Conservation (phyloP, 2,329 filamentous ascomycete genomes). For the Bretziella fagacearum region DNA sequence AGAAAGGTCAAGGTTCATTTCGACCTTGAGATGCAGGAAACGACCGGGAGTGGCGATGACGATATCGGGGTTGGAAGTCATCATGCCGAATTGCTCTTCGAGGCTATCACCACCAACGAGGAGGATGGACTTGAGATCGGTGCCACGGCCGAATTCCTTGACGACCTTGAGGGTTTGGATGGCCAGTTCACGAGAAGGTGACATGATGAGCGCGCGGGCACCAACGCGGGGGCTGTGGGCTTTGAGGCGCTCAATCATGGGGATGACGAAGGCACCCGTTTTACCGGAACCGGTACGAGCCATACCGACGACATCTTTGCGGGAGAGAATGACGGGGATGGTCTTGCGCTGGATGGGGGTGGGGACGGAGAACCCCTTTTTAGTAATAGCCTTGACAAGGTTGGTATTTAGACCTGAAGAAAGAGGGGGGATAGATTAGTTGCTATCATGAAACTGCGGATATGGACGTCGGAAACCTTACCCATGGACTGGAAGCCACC, state of each 20-base stretch:
- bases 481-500: constrained; percentile 95
- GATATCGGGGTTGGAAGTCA: constrained; percentile 91
- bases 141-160: constrained; percentile 80
- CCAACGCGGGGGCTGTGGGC: constrained; percentile 76
- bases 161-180: constrained; percentile 92
- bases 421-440: not conserved
- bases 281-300: constrained; percentile 97
- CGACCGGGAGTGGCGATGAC: constrained; percentile 93
- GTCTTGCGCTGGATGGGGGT: constrained; percentile 96
- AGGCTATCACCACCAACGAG: constrained; percentile 89
- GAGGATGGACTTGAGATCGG: constrained; percentile 76
- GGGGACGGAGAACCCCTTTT: constrained; percentile 89
- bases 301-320: constrained; percentile 97
- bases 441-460: not conserved
- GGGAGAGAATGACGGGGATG: constrained; percentile 76
- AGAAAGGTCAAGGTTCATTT: constrained; percentile 84
- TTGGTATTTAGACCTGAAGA: constrained; percentile 53
- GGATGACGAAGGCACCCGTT: constrained; percentile 93
- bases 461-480: constrained; percentile 22
- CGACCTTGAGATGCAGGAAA: constrained; percentile 90
- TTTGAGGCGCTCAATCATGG: constrained; percentile 90
- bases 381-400: constrained; percentile 74
- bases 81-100: constrained; percentile 84
- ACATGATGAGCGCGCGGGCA: constrained; percentile 71
- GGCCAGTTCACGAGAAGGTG: constrained; percentile 83